Conservation (phyloP, 106 monocot species). For the Chionographis japonica region DNA sequence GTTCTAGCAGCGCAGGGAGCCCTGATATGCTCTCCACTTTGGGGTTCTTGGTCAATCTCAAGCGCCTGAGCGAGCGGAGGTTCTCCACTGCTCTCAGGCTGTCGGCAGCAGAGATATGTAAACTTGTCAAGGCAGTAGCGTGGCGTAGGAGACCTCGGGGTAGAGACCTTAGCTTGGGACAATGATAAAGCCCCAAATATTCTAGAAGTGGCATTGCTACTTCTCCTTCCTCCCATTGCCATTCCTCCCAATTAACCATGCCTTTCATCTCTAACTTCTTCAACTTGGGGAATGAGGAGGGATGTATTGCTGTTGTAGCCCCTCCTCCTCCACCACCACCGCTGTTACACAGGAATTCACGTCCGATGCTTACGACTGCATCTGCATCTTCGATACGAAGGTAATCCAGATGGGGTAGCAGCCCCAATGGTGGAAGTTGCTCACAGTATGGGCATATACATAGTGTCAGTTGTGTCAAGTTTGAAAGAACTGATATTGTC, state of each 20-base stretch:
- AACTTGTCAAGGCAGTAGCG: too few species aligned
- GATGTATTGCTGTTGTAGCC: too few species aligned
- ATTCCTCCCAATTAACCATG: neutral
- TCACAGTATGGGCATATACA: slow-evolving; percentile 3
- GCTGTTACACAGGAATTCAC: slow-evolving; percentile 12
- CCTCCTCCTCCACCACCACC: neutral
- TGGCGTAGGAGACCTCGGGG: too few species aligned
- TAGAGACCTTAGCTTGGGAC: too few species aligned
- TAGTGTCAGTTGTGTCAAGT: slow-evolving; percentile 3
- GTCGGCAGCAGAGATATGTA: too few species aligned
- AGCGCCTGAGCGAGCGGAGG: neutral
- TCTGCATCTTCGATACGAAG: neutral
- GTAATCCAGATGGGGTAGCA: slow-evolving; percentile 11
- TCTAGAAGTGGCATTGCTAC: too few species aligned
- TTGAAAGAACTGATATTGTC: neutral
- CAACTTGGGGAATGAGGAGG: too few species aligned
- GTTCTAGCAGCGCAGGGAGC: neutral
- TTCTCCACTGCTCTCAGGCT: too few species aligned
- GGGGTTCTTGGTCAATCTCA: neutral
- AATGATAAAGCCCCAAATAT: too few species aligned
- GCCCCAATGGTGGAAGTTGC: slow-evolving; percentile 16
- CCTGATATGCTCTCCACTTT: slow-evolving; percentile 13
- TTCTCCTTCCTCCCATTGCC: neutral
- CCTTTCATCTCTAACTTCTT: too few species aligned
- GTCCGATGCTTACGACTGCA: slow-evolving; percentile 10